Conservation (phyloP, 352 stramenopile genomes). For the Paralagenidium karlingii region DNA sequence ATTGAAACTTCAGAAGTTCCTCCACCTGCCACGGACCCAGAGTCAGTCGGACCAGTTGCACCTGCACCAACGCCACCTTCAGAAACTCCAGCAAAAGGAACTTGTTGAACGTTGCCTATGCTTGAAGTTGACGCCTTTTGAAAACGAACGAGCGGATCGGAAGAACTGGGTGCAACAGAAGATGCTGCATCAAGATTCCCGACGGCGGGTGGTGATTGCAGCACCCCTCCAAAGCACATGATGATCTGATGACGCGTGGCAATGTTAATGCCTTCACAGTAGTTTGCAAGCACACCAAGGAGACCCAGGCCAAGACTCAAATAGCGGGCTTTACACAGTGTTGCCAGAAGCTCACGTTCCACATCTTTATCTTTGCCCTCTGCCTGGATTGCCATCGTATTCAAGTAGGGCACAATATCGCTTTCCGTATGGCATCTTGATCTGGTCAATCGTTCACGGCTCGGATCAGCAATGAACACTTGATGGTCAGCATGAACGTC, state of each 20-base stretch:
- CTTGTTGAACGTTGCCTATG: no score
- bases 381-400: neutral
- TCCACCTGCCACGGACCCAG: constrained; percentile 6
- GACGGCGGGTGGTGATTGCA: no score
- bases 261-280: constrained; percentile 25
- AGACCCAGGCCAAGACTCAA: constrained; percentile 60
- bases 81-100: no score
- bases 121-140: no score
- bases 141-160: no score
- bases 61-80: constrained; percentile 38
- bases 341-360: constrained; percentile 14
- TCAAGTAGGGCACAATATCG: constrained; percentile 10
- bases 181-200: no score
- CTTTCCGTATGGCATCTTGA: constrained; percentile 8
- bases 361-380: constrained; percentile 13
- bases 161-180: no score
- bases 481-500: no score
- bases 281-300: constrained; percentile 52
- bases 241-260: constrained; percentile 37
- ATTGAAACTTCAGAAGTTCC: neutral
- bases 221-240: constrained; percentile 40
- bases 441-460: no score
- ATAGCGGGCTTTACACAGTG: constrained; percentile 58
- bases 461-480: no score
- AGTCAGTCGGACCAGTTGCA: constrained; percentile 21